These are phyloP conservation scores for Saccharomycopsis javanensis DNA, from an alignment of 805 yeast genomes.

Conservation along the genomic window DNA sequence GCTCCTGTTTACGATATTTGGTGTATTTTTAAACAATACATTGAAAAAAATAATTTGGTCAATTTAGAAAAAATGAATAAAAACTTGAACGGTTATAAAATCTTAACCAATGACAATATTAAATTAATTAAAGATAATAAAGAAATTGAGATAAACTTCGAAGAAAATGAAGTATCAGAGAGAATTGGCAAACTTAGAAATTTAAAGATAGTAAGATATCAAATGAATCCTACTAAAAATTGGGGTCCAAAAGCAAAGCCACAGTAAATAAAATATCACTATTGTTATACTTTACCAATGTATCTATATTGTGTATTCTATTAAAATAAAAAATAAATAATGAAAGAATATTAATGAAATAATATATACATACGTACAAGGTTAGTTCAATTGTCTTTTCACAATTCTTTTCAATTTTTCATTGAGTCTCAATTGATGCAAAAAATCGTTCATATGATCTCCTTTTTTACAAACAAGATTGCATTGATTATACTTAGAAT, in stretches of 20 bases:
- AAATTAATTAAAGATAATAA: slow-evolving; percentile 24
- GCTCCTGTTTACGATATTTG: slow-evolving; percentile 80
- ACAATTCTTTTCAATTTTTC: background rate
- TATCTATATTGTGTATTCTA: too few species aligned
- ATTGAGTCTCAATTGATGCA: background rate
- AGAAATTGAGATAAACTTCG: slow-evolving; percentile 42
- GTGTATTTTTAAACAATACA: slow-evolving; percentile 61
- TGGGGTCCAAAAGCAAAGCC: slow-evolving; percentile 98
- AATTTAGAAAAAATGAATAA: slow-evolving; percentile 33
- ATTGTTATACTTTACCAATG: background rate
- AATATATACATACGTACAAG: background rate
- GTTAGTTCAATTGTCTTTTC: background rate
- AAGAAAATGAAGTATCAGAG: slow-evolving; percentile 46
- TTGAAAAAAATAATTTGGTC: slow-evolving; percentile 33
- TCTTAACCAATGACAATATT: slow-evolving; percentile 37
- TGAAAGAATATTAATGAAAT: background rate
- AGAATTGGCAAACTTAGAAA: slow-evolving; percentile 54
- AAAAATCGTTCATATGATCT: background rate
- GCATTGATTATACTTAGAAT: background rate
- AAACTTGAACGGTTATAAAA: slow-evolving; percentile 50
- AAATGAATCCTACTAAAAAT: slow-evolving; percentile 83
- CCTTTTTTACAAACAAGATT: background rate
- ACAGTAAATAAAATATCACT: background rate
- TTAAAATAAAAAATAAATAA: background rate
- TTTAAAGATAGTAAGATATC: slow-evolving; percentile 77